Conservation (phyloP, 2,329 filamentous ascomycete genomes). For the Botrytis porri region DNA sequence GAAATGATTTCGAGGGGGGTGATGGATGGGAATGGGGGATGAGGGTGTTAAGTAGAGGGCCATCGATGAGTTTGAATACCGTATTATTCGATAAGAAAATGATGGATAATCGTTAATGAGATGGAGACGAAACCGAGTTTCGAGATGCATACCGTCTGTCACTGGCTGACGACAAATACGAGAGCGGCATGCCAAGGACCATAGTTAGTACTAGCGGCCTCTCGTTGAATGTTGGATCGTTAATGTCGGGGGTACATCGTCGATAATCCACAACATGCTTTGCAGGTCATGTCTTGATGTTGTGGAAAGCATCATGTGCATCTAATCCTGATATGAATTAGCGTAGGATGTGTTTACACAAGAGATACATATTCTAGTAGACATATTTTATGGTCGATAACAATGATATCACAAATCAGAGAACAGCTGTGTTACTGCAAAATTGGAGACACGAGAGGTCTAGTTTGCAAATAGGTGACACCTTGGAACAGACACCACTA, state of each 20-base stretch:
- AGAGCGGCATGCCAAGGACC: not conserved
- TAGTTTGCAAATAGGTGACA: not conserved
- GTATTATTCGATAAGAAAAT: not conserved
- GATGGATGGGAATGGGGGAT: not conserved
- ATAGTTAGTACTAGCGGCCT: not conserved
- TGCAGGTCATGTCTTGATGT: not conserved
- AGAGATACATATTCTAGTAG: not conserved
- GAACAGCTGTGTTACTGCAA: not conserved
- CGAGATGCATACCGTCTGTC: not conserved
- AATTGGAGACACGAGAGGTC: too few species aligned
- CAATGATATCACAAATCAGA: not conserved
- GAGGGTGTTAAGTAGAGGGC: not conserved
- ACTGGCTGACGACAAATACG: not conserved
- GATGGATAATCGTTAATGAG: not conserved
- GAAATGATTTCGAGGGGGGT: constrained; percentile 5
- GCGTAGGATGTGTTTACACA: not conserved
- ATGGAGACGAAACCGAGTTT: not conserved
- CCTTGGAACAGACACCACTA: not conserved
- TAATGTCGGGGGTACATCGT: not conserved
- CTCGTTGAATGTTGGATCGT: not conserved
- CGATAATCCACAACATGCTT: not conserved
- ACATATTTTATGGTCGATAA: not conserved
- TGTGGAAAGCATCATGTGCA: not conserved
- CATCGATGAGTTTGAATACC: not conserved
- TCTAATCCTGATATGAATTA: not conserved